These are phyloP conservation scores for Thielaviopsis cerberus DNA, from an alignment of 2,329 filamentous ascomycete genomes.

Conservation along the genomic window DNA sequence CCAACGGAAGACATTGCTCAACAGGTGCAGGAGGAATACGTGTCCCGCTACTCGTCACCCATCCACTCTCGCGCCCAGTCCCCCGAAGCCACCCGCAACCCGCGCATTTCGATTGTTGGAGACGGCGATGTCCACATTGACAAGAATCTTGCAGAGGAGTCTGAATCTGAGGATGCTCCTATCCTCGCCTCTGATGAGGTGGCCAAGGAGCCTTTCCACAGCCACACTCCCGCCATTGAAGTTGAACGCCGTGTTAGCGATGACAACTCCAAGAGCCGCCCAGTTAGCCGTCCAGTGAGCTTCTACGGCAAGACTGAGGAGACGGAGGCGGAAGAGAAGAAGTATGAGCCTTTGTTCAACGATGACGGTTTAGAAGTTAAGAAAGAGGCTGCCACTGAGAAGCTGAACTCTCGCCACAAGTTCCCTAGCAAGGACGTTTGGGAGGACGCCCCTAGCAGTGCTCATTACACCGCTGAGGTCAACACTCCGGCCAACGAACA, in stretches of 20 bases:
- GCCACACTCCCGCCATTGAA: slow-evolving; percentile 66
- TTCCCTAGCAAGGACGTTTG: slow-evolving; percentile 94
- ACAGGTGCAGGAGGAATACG: slow-evolving; percentile 68
- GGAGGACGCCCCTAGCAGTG: slow-evolving; percentile 84
- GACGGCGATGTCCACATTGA: slow-evolving; percentile 61
- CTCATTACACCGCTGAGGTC: slow-evolving; percentile 63
- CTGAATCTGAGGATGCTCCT: slow-evolving; percentile 41
- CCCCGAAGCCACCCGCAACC: slow-evolving; percentile 11
- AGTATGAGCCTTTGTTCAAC: slow-evolving; percentile 88
- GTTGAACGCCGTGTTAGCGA: slow-evolving; percentile 44
- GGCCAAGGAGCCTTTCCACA: slow-evolving; percentile 45
- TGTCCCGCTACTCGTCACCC: slow-evolving; percentile 56
- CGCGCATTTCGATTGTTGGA: slow-evolving; percentile 21
- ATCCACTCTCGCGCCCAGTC: slow-evolving; percentile 24
- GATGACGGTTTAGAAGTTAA: slow-evolving; percentile 40
- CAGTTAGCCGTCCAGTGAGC: slow-evolving; percentile 41
- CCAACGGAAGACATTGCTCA: slow-evolving; percentile 85
- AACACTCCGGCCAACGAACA: slow-evolving; percentile 43
- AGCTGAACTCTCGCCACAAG: slow-evolving; percentile 34
- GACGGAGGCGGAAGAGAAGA: slow-evolving; percentile 28
- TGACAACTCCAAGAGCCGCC: slow-evolving; percentile 42
- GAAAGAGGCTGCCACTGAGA: slow-evolving; percentile 24
- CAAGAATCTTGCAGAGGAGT: slow-evolving; percentile 22
- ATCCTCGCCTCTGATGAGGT: slow-evolving; percentile 84
- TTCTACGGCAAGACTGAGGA: slow-evolving; percentile 67